Conservation (phyloP, 768 basidiomycete genomes). For the Boletus eberwhitei region DNA sequence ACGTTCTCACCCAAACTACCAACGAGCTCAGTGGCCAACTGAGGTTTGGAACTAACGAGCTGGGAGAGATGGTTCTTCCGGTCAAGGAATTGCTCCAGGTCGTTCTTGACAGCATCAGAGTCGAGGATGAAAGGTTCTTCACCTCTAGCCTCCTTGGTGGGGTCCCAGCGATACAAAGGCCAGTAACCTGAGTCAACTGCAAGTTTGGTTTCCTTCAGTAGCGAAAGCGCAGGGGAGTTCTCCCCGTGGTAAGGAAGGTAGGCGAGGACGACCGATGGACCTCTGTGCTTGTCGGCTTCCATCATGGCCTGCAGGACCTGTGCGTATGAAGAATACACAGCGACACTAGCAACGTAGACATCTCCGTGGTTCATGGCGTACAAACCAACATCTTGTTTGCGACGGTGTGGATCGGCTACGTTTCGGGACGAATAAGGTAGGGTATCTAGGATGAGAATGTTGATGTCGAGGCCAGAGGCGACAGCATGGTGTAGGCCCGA, state of each 20-base stretch:
- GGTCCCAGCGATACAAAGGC: constrained; percentile 98
- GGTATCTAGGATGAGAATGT: constrained; percentile 93
- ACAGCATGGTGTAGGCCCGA: constrained; percentile 95
- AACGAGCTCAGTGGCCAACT: constrained; percentile 79
- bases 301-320: constrained; percentile 89
- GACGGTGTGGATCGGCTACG: constrained; percentile 61
- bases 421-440: constrained; percentile 82
- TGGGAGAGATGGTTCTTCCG: constrained; percentile 96
- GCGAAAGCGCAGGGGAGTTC: constrained; percentile 71
- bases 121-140: constrained; percentile 90
- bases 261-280: constrained; percentile 89
- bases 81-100: constrained; percentile 90
- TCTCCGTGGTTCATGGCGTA: constrained; percentile 99
- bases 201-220: constrained; percentile 97
- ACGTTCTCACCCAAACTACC: constrained; percentile 81
- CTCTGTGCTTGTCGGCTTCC: constrained; percentile 87
- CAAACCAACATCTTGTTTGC: constrained; percentile 94
- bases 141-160: constrained; percentile 68
- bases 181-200: constrained; percentile 96
- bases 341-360: constrained; percentile 93
- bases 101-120: constrained; percentile 90
- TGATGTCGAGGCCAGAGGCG: constrained; percentile 86
- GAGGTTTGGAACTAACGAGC: constrained; percentile 76
- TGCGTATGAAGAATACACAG: constrained; percentile 92
- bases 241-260: constrained; percentile 89